Conservation (phyloP, 2,329 filamentous ascomycete genomes). For the Biscogniauxia mediterranea region DNA sequence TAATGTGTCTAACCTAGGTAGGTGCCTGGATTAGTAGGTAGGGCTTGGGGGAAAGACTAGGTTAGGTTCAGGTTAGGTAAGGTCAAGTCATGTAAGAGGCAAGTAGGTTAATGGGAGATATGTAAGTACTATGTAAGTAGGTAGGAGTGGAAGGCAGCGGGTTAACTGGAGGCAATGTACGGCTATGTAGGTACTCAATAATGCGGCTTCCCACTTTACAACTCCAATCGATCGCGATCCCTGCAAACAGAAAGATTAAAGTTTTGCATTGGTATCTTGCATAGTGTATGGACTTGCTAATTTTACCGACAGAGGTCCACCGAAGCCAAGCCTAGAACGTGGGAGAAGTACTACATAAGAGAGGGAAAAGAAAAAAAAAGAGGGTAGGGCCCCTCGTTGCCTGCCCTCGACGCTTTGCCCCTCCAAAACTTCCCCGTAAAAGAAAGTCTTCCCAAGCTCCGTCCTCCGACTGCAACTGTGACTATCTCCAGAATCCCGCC, state of each 20-base stretch:
- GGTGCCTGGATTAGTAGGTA: no score
- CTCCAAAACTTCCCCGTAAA: not conserved
- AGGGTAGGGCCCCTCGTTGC: not conserved
- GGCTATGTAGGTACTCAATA: no score
- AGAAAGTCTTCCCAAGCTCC: not conserved
- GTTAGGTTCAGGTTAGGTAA: not conserved
- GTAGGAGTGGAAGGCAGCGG: no score
- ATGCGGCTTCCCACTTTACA: no score
- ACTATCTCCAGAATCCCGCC: constrained; percentile 1
- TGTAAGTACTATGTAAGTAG: not conserved
- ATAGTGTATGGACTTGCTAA: no score
- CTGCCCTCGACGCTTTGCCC: not conserved
- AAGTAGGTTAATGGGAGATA: not conserved
- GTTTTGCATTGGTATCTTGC: no score
- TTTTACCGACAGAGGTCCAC: not conserved
- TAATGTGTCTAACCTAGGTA: no score
- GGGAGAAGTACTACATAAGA: not conserved
- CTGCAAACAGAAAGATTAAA: not conserved
- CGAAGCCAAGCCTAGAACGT: not conserved
- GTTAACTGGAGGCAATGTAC: no score
- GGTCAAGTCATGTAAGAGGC: not conserved
- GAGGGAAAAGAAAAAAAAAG: no score
- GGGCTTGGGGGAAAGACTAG: not conserved
- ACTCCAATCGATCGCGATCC: not conserved
- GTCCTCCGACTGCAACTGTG: not conserved